Conservation (phyloP, 805 yeast species). For the Spathaspora gorwiae region DNA sequence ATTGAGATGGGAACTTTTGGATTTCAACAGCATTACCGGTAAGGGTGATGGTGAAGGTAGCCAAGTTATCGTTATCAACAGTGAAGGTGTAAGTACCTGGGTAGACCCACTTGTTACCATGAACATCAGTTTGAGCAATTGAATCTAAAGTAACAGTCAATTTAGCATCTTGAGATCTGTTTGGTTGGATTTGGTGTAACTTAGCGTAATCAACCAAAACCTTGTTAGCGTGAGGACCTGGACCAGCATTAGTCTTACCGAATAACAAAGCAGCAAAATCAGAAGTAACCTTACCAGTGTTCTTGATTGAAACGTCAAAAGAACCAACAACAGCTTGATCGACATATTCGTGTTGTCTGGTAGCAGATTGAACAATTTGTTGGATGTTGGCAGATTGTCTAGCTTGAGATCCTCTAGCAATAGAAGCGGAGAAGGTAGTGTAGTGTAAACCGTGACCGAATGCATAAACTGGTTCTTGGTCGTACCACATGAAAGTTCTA, state of each 20-base stretch:
- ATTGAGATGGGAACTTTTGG: constrained; percentile 3
- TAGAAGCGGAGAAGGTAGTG: constrained; percentile 5
- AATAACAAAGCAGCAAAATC: constrained; percentile 5
- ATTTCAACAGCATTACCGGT: constrained; percentile 1
- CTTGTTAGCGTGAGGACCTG: constrained; percentile 5
- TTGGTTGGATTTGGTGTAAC: constrained; percentile 2
- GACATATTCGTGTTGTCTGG: not conserved
- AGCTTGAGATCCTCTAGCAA: not conserved
- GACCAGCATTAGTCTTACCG: constrained; percentile 1
- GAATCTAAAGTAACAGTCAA: constrained; percentile 4
- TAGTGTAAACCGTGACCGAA: constrained; percentile 9
- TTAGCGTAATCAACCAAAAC: constrained; percentile 1
- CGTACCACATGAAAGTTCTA: constrained; percentile 7
- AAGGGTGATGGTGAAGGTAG: constrained; percentile 2
- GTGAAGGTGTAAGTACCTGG: constrained; percentile 6
- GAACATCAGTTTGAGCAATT: not conserved
- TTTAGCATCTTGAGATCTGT: constrained; percentile 1
- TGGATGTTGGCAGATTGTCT: constrained; percentile 1
- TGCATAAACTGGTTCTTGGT: constrained; percentile 7
- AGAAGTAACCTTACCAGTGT: constrained; percentile 4
- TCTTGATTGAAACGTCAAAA: constrained; percentile 1
- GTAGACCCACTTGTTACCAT: constrained; percentile 4
- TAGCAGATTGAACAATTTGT: not conserved
- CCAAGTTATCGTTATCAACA: constrained; percentile 3
- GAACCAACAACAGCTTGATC: not conserved